Evolutionary conservation across 2,329 filamentous ascomycete genomes (phyloP), one percentile per base, ranked within the genome.

Genomic region (Didymella sp.): DNA sequence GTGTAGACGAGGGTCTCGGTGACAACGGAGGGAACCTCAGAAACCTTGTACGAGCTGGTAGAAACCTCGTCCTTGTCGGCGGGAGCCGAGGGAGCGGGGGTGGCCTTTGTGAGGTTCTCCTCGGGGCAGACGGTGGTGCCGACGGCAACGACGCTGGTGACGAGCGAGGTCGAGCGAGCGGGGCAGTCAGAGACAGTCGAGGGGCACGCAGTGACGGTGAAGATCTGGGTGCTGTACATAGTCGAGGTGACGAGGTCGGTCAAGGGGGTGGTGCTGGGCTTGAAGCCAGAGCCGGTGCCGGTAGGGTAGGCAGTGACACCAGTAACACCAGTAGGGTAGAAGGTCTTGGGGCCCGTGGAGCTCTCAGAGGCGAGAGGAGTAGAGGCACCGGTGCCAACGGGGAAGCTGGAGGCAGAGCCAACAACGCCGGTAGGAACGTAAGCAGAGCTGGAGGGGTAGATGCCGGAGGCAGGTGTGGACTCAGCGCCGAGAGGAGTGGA

Each of bases 1-100:
- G 78, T 79, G 68, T 79, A 77, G 58, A 77, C 77, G 27, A 81
- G 69, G 40, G 78, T 79, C 48, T 71, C 66, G 64, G 78, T 79
- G 13, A 64, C 71, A 62, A 75, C 74, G 50, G 72, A 66, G 61
- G 63, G 62, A 44, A 68, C 60, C 67, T 71, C 67, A 33, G 67
- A 66, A 46, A 68, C 61, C 31, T 68, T 67, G 58, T 56, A 57
- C 40, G 58, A 42, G 60, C 50, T 67, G 58, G 60, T 63, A 25
- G 58, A 43, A 33, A 62, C 59, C 43, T 51, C 45, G 28, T 56
- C 51, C 46, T 51, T 54, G 49, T 54, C 45, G 49, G 52, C 60
- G 12, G 61, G 58, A 41, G 49, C 56, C 19, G 58, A 61, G 46
- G 51, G 55, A 35, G 58, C 54, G 24, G 54, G 51, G 13, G 58